A percentile compares a stretch with the other conserved stretches of the same genome.
Conservation (phyloP, 768 basidiomycete species). For the Mycena maculata region DNA sequence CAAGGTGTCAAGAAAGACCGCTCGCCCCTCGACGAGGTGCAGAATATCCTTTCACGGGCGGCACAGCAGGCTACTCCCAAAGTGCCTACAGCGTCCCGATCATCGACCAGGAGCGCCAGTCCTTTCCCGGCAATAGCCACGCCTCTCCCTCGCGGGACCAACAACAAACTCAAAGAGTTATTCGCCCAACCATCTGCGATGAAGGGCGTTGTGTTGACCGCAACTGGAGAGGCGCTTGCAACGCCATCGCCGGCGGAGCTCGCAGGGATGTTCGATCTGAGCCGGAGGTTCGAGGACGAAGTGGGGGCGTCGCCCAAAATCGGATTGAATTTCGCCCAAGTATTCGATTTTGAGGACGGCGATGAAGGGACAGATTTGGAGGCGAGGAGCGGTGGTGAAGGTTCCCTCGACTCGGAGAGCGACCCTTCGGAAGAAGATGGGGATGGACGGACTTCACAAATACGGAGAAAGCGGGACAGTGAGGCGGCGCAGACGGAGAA, state of each 20-base stretch:
- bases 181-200: conserved; percentile 63
- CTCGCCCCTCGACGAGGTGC: conserved; percentile 80
- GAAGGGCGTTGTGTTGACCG: conserved; percentile 84
- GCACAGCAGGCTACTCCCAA: conserved; percentile 40
- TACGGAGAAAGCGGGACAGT: conserved; percentile 7
- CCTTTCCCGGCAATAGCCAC: conserved; percentile 51
- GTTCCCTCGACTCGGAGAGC: conserved; percentile 36
- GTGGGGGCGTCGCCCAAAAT: conserved; percentile 69
- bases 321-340: conserved; percentile 80
- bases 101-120: conserved; percentile 35
- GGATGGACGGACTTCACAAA: conserved; percentile 12
- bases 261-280: conserved; percentile 67
- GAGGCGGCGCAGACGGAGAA: conserved; percentile 2
- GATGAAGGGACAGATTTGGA: conserved; percentile 47
- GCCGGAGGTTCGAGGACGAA: conserved; percentile 34
- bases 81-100: conserved; percentile 43
- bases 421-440: conserved; percentile 32
- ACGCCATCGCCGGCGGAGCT: conserved; percentile 80
- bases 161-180: conserved; percentile 41
- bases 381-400: conserved; percentile 36
- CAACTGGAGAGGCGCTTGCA: conserved; percentile 78
- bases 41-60: conserved; percentile 63
- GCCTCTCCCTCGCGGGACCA: conserved; percentile 57
- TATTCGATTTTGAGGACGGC: conserved; percentile 74
- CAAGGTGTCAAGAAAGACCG: conserved; percentile 42